Conservation (phyloP, 257 asterid genomes). For the Paraleonurus japonicus region DNA sequence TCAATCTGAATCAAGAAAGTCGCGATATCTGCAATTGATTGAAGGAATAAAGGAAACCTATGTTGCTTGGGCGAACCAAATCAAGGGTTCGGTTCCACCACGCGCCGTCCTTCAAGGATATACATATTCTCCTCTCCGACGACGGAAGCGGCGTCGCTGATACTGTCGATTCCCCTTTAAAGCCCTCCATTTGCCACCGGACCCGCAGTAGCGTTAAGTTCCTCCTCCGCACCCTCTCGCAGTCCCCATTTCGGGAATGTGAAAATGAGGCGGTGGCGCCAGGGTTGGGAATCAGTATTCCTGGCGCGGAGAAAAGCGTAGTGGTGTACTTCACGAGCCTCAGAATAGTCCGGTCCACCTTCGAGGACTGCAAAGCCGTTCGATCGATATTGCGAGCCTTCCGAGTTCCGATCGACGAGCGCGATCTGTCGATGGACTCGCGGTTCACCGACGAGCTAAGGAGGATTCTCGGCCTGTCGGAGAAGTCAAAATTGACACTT, state of each 20-base stretch:
- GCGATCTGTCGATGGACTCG: conserved; percentile 82
- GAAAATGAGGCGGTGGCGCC: conserved; percentile 11
- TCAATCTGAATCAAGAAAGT: not conserved
- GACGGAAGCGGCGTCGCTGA: conserved; percentile 23
- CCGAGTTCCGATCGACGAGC: conserved; percentile 75
- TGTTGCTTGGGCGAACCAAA: conserved; percentile 77
- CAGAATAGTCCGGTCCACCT: conserved; percentile 71
- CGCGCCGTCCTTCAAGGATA: conserved; percentile 70
- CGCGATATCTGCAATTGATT: conserved; percentile 18
- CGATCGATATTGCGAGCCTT: conserved; percentile 58
- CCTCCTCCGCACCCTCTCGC: conserved; percentile 54
- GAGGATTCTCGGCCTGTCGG: conserved; percentile 49
- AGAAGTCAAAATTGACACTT: conserved; percentile 47
- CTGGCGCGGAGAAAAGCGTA: conserved; percentile 60
- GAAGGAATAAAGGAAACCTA: conserved; percentile 42
- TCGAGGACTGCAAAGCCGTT: conserved; percentile 76
- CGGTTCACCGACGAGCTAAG: conserved; percentile 67
- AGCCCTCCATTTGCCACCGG: conserved; percentile 64
- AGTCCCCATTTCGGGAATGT: conserved; percentile 19
- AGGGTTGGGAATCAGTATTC: conserved; percentile 44
- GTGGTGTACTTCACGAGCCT: conserved; percentile 82
- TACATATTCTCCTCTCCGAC: conserved; percentile 61
- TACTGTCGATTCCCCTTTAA: conserved; percentile 27
- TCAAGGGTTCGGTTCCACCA: conserved; percentile 50
- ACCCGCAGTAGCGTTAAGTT: conserved; percentile 52